phyloP scores from a whole-genome alignment of 106 monocot species.

The Phalaenopsis aphrodite region DNA sequence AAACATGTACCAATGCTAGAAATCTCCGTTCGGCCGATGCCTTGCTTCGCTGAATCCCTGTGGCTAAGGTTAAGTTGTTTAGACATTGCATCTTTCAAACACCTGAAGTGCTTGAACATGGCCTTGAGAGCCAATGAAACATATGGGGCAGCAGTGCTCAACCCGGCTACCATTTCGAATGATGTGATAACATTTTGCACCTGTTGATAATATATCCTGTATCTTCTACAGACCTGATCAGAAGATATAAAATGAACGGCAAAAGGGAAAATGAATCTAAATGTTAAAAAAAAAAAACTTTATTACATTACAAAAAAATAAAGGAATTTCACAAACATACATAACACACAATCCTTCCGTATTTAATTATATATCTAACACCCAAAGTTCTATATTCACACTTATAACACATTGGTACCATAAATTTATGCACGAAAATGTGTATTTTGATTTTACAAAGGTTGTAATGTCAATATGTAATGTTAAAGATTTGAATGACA shows the following conservation, averaged over 20 bases:
- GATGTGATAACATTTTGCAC: constrained; percentile 57
- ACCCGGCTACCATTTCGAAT: constrained; percentile 72
- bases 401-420: too few relatives aligned
- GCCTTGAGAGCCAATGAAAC: constrained; percentile 42
- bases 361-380: too few relatives aligned
- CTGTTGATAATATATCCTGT: constrained; percentile 75
- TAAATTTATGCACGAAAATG: too few relatives aligned
- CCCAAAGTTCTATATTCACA: too few relatives aligned
- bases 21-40: constrained; percentile 15
- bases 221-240: constrained; percentile 65
- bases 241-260: not conserved
- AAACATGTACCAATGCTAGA: constrained; percentile 18
- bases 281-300: not conserved
- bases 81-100: constrained; percentile 52
- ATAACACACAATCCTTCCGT: not conserved
- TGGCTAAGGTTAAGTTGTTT: constrained; percentile 43
- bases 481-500: too few relatives aligned
- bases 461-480: too few relatives aligned
- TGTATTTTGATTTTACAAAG: too few relatives aligned
- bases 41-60: constrained; percentile 31
- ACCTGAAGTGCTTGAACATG: constrained; percentile 63
- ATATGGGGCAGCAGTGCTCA: constrained; percentile 66
- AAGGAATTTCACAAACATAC: not conserved
- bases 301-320: not conserved
- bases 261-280: not conserved